Evolutionary conservation across 768 basidiomycete species (phyloP).

Genomic region (Pilatotrama ljubarskyi): DNA sequence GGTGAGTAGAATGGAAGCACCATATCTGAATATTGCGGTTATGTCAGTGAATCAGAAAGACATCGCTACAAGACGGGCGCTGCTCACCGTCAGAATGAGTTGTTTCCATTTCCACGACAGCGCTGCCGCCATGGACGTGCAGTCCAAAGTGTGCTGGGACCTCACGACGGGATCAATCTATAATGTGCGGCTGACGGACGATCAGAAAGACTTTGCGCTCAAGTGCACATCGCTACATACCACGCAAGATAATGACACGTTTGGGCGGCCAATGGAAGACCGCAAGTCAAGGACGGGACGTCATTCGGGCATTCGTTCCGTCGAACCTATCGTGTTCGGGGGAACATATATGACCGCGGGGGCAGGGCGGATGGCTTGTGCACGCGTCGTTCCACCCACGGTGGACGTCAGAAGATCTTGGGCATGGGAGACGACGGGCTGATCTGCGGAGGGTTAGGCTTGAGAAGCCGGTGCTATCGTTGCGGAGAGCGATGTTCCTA

Average conservation of each 20-base stretch:
- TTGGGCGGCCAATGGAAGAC: background rate
- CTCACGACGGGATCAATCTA: too few relatives aligned
- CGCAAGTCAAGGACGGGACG: background rate
- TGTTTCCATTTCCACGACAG: too few relatives aligned
- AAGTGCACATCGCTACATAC: background rate
- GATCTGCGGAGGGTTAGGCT: background rate
- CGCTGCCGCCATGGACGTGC: too few relatives aligned
- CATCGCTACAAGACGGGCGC: too few relatives aligned
- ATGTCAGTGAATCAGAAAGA: too few relatives aligned
- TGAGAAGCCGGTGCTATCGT: background rate
- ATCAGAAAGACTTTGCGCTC: too few relatives aligned
- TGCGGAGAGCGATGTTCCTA: constrained; percentile 9
- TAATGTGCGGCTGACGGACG: too few relatives aligned
- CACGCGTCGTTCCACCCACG: background rate
- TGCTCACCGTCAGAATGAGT: too few relatives aligned
- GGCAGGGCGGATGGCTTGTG: background rate
- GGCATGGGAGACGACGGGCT: constrained; percentile 5
- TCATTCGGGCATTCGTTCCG: background rate
- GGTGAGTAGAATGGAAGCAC: too few relatives aligned
- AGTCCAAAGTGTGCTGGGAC: too few relatives aligned
- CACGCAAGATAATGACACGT: background rate
- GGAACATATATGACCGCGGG: background rate
- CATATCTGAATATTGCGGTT: too few relatives aligned
- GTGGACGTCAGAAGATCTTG: constrained; percentile 2
- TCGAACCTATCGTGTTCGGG: background rate